Evolutionary conservation across 2,329 filamentous ascomycete genomes (phyloP).

Genomic region (Aureobasidium sp.): DNA sequence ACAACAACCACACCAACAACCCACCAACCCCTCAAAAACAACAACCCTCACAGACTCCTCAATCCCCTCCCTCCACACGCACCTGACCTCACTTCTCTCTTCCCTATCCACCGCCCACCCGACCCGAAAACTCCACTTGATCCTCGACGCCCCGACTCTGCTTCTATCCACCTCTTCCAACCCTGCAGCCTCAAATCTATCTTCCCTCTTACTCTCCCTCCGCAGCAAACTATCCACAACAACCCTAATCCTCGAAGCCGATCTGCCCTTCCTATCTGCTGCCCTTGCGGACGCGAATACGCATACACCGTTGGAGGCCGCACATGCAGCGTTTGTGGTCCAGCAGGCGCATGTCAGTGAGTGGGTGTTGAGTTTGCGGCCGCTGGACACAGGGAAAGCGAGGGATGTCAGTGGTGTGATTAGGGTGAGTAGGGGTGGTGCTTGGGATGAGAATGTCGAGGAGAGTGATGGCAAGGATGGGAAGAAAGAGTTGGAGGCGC

Average conservation of each 20-base stretch:
- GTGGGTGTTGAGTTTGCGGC: constrained; percentile 63
- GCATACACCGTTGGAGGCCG: constrained; percentile 63
- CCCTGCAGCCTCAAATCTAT: constrained; percentile 25
- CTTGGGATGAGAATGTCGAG: constrained; percentile 28
- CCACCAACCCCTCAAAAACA: not conserved
- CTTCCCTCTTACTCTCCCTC: constrained; percentile 25
- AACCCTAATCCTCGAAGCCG: constrained; percentile 63
- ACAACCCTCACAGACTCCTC: constrained; percentile 1
- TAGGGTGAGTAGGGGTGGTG: constrained; percentile 59
- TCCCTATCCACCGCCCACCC: constrained; percentile 24
- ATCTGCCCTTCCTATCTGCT: constrained; percentile 59
- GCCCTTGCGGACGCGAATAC: constrained; percentile 22
- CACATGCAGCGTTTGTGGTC: constrained; percentile 64
- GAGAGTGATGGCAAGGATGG: constrained; percentile 40
- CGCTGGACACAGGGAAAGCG: constrained; percentile 81
- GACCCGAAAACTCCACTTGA: constrained; percentile 31
- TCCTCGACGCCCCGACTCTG: constrained; percentile 40
- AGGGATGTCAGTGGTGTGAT: constrained; percentile 86
- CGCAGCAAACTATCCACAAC: constrained; percentile 56
- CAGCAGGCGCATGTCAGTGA: constrained; percentile 67
- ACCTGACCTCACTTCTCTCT: constrained; percentile 24
- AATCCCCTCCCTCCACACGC: constrained; percentile 19
- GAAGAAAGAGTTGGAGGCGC: constrained; percentile 57
- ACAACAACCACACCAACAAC: not conserved
- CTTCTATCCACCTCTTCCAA: constrained; percentile 32